Conservation (phyloP, 192 early-diverging fungal genomes). For the Diversispora epigaea region DNA sequence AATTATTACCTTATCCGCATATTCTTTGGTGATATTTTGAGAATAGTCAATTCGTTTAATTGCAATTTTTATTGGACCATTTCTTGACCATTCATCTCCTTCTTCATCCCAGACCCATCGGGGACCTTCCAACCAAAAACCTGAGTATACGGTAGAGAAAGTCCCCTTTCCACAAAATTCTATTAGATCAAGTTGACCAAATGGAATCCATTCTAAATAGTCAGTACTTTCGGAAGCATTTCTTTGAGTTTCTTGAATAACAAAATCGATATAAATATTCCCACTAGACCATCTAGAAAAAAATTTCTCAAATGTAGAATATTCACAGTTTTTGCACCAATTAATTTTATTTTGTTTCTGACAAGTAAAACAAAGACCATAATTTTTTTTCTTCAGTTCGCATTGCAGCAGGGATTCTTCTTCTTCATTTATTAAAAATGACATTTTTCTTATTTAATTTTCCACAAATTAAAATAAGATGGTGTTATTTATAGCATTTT, state of each 20-base stretch:
- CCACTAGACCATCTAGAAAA: constrained; percentile 13
- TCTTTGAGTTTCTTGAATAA: background rate
- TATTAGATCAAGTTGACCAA: too few relatives aligned
- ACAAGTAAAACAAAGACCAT: too few relatives aligned
- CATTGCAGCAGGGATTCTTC: too few relatives aligned
- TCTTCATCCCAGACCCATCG: constrained; percentile 12
- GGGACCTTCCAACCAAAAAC: background rate
- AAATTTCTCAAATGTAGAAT: background rate
- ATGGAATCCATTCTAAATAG: constrained; percentile 2
- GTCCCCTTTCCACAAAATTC: too few relatives aligned
- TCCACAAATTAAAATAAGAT: too few relatives aligned
- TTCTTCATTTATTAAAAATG: too few relatives aligned
- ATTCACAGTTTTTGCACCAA: constrained; percentile 5
- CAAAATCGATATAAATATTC: background rate
- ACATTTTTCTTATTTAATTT: too few relatives aligned
- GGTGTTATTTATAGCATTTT: too few relatives aligned
- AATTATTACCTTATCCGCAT: too few relatives aligned
- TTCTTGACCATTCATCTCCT: background rate
- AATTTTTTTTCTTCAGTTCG: too few relatives aligned
- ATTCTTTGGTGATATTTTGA: background rate
- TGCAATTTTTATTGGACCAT: constrained; percentile 9
- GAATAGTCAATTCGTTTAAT: background rate
- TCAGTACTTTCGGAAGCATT: background rate
- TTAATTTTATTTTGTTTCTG: too few relatives aligned
- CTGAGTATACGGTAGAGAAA: too few relatives aligned